A percentile compares a stretch with the other conserved stretches of the same genome.
Conservation (phyloP, 371 early-diverging fungal species). For the Rhizopus sp. region DNA sequence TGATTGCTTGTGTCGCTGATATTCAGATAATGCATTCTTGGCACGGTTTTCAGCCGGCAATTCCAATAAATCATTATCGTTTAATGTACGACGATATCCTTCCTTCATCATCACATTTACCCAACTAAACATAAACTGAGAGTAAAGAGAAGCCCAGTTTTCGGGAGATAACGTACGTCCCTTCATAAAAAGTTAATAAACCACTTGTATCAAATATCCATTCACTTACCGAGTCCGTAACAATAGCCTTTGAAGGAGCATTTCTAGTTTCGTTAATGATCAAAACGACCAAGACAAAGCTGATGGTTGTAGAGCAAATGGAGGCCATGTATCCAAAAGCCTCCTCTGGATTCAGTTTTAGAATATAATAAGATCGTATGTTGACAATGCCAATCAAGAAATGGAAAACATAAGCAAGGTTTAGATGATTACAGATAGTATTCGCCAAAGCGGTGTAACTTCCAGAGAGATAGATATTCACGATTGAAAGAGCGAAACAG, state of each 20-base stretch:
- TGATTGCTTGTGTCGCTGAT: slow-evolving; percentile 18
- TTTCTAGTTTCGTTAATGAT: slow-evolving; percentile 38
- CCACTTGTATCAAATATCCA: too few species aligned
- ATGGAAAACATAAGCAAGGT: slow-evolving; percentile 22
- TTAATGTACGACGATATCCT: slow-evolving; percentile 48
- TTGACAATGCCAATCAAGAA: slow-evolving; percentile 30
- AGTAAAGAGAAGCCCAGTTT: slow-evolving; percentile 56
- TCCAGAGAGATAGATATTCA: slow-evolving; percentile 21
- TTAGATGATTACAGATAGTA: slow-evolving; percentile 38
- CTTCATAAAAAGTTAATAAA: slow-evolving; percentile 6
- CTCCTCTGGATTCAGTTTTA: slow-evolving; percentile 17
- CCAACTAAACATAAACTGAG: slow-evolving; percentile 58
- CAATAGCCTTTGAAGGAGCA: slow-evolving; percentile 29
- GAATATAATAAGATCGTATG: slow-evolving; percentile 34
- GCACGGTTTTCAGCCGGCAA: slow-evolving; percentile 41
- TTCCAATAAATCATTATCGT: slow-evolving; percentile 55
- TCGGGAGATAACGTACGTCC: slow-evolving; percentile 52
- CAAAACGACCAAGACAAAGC: slow-evolving; percentile 19
- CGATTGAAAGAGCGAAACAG: slow-evolving; percentile 25
- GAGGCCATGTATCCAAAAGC: slow-evolving; percentile 26
- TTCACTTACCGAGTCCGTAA: slow-evolving; percentile 33
- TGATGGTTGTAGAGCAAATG: slow-evolving; percentile 16
- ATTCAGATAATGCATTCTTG: slow-evolving; percentile 27
- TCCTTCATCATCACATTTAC: slow-evolving; percentile 55
- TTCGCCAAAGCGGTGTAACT: slow-evolving; percentile 19